Evolutionary conservation across 768 basidiomycete genomes (phyloP), one percentile per base, ranked within the genome.

Genomic region (Gyrodon lividus): DNA sequence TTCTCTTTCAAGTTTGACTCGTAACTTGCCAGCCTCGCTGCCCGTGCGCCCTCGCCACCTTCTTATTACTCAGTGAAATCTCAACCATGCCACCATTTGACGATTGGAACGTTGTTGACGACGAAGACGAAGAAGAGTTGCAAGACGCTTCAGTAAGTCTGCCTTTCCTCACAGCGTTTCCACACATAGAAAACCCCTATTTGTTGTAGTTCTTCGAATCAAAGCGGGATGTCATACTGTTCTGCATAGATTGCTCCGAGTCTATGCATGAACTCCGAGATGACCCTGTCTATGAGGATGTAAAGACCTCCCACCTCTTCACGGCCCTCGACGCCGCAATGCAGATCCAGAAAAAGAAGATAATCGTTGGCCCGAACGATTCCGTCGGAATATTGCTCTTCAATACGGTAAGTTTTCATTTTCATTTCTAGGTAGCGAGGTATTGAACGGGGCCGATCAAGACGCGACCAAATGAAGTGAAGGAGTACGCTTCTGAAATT

Each of bases 201-300:
- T 22, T 30, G 7, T 31, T 23, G 13, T 51, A 89, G 88, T 76
- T 77, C 52, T 79, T 81, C 55, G 89, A 91, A 55, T 82, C 82
- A 46, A 84, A 86, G 57, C 81, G 81, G 54, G 93, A 98, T 60
- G 89, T 93, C 28, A 87, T 96, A 41, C 71, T 98, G n/a, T 97
- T 98, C 72, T 90, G 89, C 67, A 92, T 99, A 51, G 95, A 99
- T 69, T 92, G 91, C 55, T 96, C 95, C 0, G 75, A 81, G 48
- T 90, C 92, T 10, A 98, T 98, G 96, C 84, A 89, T 22, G 75
- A 74, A 33, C 79, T 86, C 38, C 76, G 75, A 43, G 85, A 87
- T 22, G 82, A 86, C 59, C 80, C 81, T 10, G 72, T 74, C 48
- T 79, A 85, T 51, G 81, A 90, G 70, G 79, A 84, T 45, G 73